A percentile compares a stretch with the other conserved stretches of the same genome.
Conservation (phyloP, 2,329 filamentous ascomycete species). For the Fusarium beomiforme region DNA sequence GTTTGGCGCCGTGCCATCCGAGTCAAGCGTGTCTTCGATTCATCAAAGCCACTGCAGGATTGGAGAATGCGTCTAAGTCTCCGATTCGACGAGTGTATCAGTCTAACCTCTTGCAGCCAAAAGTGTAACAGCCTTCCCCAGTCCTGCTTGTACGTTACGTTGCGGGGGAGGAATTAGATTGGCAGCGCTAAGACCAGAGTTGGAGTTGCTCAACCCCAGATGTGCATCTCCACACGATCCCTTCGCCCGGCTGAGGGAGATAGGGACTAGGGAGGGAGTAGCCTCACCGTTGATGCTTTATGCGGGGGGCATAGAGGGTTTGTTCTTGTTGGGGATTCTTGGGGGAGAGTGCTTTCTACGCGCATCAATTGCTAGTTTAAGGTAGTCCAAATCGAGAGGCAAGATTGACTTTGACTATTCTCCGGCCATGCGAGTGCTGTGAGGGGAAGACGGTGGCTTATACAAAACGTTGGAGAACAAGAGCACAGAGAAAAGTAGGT, state of each 20-base stretch:
- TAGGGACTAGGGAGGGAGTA: not conserved
- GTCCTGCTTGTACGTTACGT: constrained; percentile 14
- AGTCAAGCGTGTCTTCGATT: constrained; percentile 25
- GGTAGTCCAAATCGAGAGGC: constrained; percentile 4
- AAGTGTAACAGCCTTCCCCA: constrained; percentile 26
- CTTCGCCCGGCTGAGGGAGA: constrained; percentile 36
- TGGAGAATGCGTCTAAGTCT: not conserved
- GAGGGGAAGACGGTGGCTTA: constrained; percentile 14
- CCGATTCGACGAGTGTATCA: constrained; percentile 10
- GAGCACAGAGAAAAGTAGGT: not conserved
- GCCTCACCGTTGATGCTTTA: constrained; percentile 27
- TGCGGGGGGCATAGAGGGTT: not conserved
- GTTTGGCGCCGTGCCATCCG: constrained; percentile 21
- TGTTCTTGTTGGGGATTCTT: not conserved
- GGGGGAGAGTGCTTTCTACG: not conserved
- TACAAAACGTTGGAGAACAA: not conserved
- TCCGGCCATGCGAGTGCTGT: constrained; percentile 17
- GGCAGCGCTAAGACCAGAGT: constrained; percentile 26
- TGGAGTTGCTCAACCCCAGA: constrained; percentile 33
- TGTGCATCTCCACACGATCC: constrained; percentile 41
- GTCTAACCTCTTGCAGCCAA: constrained; percentile 21
- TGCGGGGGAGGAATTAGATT: constrained; percentile 38
- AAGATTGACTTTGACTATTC: constrained; percentile 5
- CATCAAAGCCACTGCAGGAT: constrained; percentile 16
- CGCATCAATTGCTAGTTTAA: not conserved